These are phyloP conservation scores for Salix suchowensis DNA, from an alignment of 345 rosid species.

Conservation along the genomic window DNA sequence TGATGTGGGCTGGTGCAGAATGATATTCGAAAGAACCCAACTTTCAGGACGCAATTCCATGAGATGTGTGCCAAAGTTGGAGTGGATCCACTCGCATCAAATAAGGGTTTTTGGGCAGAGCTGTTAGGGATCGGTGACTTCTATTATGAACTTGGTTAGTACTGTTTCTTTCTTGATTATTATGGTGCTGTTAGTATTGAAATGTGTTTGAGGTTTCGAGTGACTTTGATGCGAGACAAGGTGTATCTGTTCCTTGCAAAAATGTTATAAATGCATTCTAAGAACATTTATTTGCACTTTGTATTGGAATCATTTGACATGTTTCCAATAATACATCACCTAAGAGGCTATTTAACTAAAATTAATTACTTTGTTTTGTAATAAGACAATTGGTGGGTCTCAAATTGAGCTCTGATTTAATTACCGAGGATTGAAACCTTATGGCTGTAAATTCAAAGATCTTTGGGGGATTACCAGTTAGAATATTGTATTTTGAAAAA, in stretches of 20 bases:
- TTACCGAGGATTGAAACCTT: neutral
- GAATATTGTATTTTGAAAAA: neutral
- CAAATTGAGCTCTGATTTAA: neutral
- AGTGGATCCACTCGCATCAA: slow-evolving; percentile 91
- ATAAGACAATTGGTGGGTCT: neutral
- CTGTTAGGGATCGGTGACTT: slow-evolving; percentile 95
- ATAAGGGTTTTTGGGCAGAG: slow-evolving; percentile 97
- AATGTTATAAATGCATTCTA: neutral
- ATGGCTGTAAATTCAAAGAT: neutral
- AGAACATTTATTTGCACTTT: neutral
- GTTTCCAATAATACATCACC: neutral
- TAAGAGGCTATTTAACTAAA: neutral
- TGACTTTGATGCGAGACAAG: neutral
- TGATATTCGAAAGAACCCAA: slow-evolving; percentile 73
- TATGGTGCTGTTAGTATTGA: neutral
- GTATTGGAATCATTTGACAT: neutral
- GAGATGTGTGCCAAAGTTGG: slow-evolving; percentile 93
- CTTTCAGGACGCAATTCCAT: slow-evolving; percentile 76
- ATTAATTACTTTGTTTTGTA: neutral
- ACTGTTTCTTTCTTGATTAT: neutral
- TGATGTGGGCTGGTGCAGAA: slow-evolving; percentile 43
- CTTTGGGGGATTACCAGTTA: neutral
- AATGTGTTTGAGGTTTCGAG: neutral
- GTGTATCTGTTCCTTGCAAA: neutral
- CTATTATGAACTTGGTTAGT: slow-evolving; percentile 85